Conservation (phyloP, 2,329 filamentous ascomycete species). For the Cercospora beticola region DNA sequence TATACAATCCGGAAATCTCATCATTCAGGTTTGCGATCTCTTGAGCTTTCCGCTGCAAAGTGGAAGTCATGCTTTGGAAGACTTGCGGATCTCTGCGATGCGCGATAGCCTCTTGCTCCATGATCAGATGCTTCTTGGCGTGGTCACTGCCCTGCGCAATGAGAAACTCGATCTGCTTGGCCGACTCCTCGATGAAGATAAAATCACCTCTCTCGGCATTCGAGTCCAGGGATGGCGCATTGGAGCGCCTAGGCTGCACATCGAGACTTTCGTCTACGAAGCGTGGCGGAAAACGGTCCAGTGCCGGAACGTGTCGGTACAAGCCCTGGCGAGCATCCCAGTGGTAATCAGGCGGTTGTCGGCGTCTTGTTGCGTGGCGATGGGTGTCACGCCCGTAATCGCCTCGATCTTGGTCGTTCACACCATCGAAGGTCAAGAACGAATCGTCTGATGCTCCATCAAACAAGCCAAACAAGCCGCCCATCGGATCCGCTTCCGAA, state of each 20-base stretch:
- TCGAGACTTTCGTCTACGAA: not conserved
- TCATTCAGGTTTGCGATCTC: conserved; percentile 10
- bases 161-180: conserved; percentile 18
- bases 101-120: conserved; percentile 20
- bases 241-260: conserved; percentile 1
- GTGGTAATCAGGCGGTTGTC: conserved; percentile 1
- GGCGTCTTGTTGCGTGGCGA: conserved; percentile 1
- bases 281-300: not conserved
- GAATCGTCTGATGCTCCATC: conserved; percentile 36
- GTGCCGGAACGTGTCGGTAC: conserved; percentile 5
- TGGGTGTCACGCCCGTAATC: not conserved
- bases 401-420: conserved; percentile 5
- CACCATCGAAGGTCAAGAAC: conserved; percentile 8
- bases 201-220: conserved; percentile 11
- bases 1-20: conserved; percentile 14
- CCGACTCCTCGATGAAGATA: conserved; percentile 21
- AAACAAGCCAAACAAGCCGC: conserved; percentile 35
- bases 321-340: conserved; percentile 7
- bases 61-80: conserved; percentile 13
- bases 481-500: conserved; percentile 20
- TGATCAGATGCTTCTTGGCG: conserved; percentile 14
- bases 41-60: conserved; percentile 19
- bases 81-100: conserved; percentile 17
- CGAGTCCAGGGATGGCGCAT: not conserved
- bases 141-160: conserved; percentile 11